A percentile compares a stretch with the other conserved stretches of the same genome.
Conservation (phyloP, 176 grass and related monocot species). For the Rhipidocladum racemiflorum region DNA sequence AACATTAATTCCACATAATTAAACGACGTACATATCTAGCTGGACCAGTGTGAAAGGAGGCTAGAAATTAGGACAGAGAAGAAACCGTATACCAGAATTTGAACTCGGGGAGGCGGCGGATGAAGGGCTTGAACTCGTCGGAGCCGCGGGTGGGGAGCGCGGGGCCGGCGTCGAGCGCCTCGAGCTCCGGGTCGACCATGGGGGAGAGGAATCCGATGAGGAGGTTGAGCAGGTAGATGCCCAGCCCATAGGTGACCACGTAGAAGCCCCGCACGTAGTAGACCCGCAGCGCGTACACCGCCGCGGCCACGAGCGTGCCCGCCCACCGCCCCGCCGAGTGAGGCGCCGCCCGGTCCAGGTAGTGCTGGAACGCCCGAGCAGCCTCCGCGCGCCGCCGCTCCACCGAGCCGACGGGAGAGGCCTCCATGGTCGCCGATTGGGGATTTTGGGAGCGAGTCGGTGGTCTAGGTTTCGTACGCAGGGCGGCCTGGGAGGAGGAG, state of each 20-base stretch:
- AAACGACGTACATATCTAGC: neutral
- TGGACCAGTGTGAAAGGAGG: neutral
- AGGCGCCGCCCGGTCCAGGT: slow-evolving; percentile 84
- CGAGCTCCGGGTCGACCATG: slow-evolving; percentile 89
- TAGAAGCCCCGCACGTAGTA: slow-evolving; percentile 88
- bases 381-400: slow-evolving; percentile 63
- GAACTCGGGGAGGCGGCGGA: slow-evolving; percentile 89
- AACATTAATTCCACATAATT: neutral
- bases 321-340: slow-evolving; percentile 61
- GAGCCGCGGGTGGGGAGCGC: slow-evolving; percentile 73
- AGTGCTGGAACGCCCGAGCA: slow-evolving; percentile 72
- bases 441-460: slow-evolving; percentile 3
- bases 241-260: slow-evolving; percentile 79
- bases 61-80: neutral
- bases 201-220: slow-evolving; percentile 98
- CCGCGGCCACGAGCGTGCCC: slow-evolving; percentile 49
- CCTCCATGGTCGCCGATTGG: slow-evolving; percentile 34
- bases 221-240: slow-evolving; percentile 98
- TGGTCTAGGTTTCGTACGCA: too few relatives aligned
- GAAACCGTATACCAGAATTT: slow-evolving; percentile 69
- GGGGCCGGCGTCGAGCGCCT: slow-evolving; percentile 31
- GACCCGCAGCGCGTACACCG: slow-evolving; percentile 70
- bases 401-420: slow-evolving; percentile 21
- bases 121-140: slow-evolving; percentile 96
- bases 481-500: neutral